Evolutionary conservation across 495 filamentous ascomycete genomes (phyloP), one percentile per base, ranked within the genome.

Genomic region (Niebla homalea): DNA sequence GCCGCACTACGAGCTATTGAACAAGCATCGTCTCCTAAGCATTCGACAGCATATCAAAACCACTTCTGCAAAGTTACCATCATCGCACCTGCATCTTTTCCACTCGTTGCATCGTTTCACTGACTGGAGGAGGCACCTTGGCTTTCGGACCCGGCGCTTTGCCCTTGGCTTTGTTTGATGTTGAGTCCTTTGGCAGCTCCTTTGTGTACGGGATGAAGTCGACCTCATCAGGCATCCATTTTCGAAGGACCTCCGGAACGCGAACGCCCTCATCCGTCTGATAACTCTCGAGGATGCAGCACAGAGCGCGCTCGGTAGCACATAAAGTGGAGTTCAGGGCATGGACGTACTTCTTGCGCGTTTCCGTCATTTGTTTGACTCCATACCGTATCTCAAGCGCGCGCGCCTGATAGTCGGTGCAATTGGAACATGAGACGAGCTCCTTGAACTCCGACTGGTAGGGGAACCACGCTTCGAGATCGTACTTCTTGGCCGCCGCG

Each of bases 391-490:
- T 94, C 63, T 94, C 87, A 8, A 96, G 72, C 47, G 83, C 87
- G 42, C 89, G 72, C 29, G 85, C 81, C 69, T 96, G 89, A 72
- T 95, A 96, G 64, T 96, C 89, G 0, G 87, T 92, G 72, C 89
- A 96, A 67, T 95, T 96, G 49, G 84, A 89, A 73, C 87, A 94
- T 21, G 87, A 94, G 37, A 98, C 90, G 14, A 96, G 75, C 65
- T 94, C 89, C 68, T 97, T 98, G 76, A 94, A 97, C 64, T 97
- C 93, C 53, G 85, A 81, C 57, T 90, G 86, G 76, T 87, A 89
- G 20, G 89, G 93, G 68, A 97, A 97, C 86, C 89, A 94, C 2
- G 93, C 93, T 64, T 98, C 92, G 15, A 97, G 76, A 59, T 98
- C 92, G 62, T 83, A 93, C 63, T 98, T 98, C 73, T 94, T 95